phyloP scores from a whole-genome alignment of 148 eudicot genomes.

The Arbutus unedo region DNA sequence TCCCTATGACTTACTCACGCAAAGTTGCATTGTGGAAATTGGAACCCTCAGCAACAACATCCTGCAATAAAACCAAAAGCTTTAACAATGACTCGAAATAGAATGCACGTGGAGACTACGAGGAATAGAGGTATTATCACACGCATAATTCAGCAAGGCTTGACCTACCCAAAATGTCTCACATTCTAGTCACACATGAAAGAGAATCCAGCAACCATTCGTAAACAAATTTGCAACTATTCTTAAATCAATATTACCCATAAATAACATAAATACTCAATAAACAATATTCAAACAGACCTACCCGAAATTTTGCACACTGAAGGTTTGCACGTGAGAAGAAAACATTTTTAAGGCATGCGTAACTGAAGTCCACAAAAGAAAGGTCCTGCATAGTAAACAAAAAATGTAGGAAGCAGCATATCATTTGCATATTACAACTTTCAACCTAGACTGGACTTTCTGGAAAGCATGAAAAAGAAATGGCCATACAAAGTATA shows the following conservation, averaged over 20 bases:
- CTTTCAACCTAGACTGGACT: not conserved
- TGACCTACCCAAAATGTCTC: not conserved
- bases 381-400: slow-evolving; percentile 64
- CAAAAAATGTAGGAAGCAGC: not conserved
- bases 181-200: not conserved
- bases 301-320: slow-evolving; percentile 84
- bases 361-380: slow-evolving; percentile 88
- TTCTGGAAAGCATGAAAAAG: not conserved
- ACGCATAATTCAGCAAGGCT: not conserved
- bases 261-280: not conserved
- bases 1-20: slow-evolving; percentile 67
- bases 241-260: not conserved
- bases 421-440: not conserved
- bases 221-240: not conserved
- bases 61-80: slow-evolving; percentile 40
- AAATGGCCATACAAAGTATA: not conserved
- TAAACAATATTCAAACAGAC: slow-evolving; percentile 8
- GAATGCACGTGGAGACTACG: not conserved
- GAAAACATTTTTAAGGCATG: slow-evolving; percentile 75
- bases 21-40: slow-evolving; percentile 85
- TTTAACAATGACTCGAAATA: not conserved
- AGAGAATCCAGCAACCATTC: not conserved
- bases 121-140: not conserved
- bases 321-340: slow-evolving; percentile 98
- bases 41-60: slow-evolving; percentile 86